Evolutionary conservation across 2,329 filamentous ascomycete species (phyloP).

Genomic region (Canariomyces notabilis): DNA sequence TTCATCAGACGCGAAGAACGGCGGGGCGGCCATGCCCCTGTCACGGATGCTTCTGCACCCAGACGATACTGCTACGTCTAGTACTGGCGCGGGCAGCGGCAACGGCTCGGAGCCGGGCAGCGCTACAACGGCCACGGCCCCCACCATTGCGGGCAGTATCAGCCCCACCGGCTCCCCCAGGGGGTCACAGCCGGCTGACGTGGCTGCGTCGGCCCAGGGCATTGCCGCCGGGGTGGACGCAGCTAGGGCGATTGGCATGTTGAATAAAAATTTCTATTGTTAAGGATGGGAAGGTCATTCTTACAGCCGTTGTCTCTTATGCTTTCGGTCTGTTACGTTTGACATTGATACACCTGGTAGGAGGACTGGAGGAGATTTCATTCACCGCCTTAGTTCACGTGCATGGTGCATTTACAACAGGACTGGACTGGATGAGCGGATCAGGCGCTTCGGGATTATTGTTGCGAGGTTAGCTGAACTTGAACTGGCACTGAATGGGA

Average conservation of each 20-base stretch:
- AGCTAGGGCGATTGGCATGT: constrained; percentile 23
- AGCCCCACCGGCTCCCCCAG: constrained; percentile 48
- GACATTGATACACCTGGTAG: too few relatives aligned
- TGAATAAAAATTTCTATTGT: constrained; percentile 18
- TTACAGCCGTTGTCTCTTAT: too few relatives aligned
- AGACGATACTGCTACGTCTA: constrained; percentile 36
- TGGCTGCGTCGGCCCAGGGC: not conserved
- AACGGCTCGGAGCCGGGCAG: constrained; percentile 37
- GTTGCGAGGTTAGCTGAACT: too few relatives aligned
- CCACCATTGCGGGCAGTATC: constrained; percentile 14
- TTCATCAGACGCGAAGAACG: not conserved
- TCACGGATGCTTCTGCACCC: constrained; percentile 49
- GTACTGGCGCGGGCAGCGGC: not conserved
- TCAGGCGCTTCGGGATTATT: too few relatives aligned
- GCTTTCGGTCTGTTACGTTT: too few relatives aligned
- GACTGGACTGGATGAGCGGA: too few relatives aligned
- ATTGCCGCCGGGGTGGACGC: constrained; percentile 20
- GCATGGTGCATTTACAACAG: not conserved
- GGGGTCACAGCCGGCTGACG: constrained; percentile 26
- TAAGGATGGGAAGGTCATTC: too few relatives aligned
- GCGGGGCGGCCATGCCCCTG: constrained; percentile 23
- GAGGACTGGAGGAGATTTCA: too few relatives aligned
- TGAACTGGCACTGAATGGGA: too few relatives aligned
- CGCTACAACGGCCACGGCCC: constrained; percentile 37
- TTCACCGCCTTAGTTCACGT: too few relatives aligned